Base-by-base conservation (phyloP, 441 rosid genomes). In the Croton setiger region DNA sequence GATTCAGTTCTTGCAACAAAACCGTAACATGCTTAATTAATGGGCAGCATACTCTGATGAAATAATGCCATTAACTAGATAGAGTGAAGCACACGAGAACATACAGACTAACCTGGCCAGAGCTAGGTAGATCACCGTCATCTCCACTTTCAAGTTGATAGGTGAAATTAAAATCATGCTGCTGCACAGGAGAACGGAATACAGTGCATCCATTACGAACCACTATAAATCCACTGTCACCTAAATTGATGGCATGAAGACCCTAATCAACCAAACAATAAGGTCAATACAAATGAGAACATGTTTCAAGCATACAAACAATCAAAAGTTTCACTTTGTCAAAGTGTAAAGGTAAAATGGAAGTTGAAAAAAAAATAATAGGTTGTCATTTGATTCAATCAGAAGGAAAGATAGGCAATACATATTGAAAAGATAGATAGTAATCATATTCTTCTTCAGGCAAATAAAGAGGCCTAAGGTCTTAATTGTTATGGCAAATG, bases 181-280 rank as follows among this genome's bases (percentile, higher is more conserved):
- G 96, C 75, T 92, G 98, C 68, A 84, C 91, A 5, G 96, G 98
- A 52, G 94, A 92, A 7, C 90, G 87, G 63, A 92, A 90, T 27
- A 92, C 73, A 0, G 98, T 88, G 68, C 87, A 82, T 71, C 97
- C 97, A 82, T 88, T 94, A 44, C 96, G 88, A 58, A 92, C 87
- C 63, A 92, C 97, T 80, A 89, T 86, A 85, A 92, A 92, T 37
- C 97, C 97, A 78, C 96, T 92, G 73, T 92, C 97, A 15, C 97
- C 97, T 64, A 92, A 67, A 71, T 92, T 92, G 70, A 92, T 79
- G 11, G 96, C 90, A 56, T 87, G 82, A 14, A 92, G 83, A 45
- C 88, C 88, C 92, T 85, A 77, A 20, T 20, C 36, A 45, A 47
- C 35, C 27, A 75, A 27, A 49, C 52, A 63, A 43, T 7, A 67